These are phyloP conservation scores for Lactarius tabidus DNA, from an alignment of 768 basidiomycete genomes.

Conservation along the genomic window DNA sequence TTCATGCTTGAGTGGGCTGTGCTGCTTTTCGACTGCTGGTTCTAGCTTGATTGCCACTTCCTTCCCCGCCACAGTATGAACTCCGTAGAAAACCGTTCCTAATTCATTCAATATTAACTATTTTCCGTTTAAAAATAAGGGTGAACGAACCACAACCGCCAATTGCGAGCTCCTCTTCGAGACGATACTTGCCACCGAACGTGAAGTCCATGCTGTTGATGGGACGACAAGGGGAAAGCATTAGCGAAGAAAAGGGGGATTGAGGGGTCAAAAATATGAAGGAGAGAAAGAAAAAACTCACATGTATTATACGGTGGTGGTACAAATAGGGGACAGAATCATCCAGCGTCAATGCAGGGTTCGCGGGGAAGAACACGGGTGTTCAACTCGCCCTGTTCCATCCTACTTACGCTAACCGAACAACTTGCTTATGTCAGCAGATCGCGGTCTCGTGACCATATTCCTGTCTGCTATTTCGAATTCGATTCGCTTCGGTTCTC, in stretches of 20 bases:
- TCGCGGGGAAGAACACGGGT: not conserved
- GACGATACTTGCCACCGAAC: slow-evolving; percentile 72
- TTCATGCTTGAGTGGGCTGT: slow-evolving; percentile 79
- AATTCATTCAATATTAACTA: not conserved
- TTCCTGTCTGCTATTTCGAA: not conserved
- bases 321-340: slow-evolving; percentile 11
- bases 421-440: slow-evolving; percentile 19
- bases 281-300: not conserved
- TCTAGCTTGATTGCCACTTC: slow-evolving; percentile 84
- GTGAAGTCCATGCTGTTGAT: slow-evolving; percentile 35
- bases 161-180: slow-evolving; percentile 76
- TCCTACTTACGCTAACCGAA: slow-evolving; percentile 2
- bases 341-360: slow-evolving; percentile 3
- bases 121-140: not conserved
- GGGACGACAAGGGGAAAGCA: not conserved
- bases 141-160: slow-evolving; percentile 65
- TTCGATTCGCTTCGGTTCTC: not conserved
- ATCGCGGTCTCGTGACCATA: slow-evolving; percentile 22
- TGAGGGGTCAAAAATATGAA: not conserved
- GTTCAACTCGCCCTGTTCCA: no score
- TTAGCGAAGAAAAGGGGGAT: not conserved
- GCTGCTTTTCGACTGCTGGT: slow-evolving; percentile 47
- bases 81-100: slow-evolving; percentile 77
- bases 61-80: slow-evolving; percentile 77
- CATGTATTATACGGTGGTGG: slow-evolving; percentile 5